Base-by-base conservation (phyloP, 805 yeast genomes). In the Hyphopichia homilentoma region DNA sequence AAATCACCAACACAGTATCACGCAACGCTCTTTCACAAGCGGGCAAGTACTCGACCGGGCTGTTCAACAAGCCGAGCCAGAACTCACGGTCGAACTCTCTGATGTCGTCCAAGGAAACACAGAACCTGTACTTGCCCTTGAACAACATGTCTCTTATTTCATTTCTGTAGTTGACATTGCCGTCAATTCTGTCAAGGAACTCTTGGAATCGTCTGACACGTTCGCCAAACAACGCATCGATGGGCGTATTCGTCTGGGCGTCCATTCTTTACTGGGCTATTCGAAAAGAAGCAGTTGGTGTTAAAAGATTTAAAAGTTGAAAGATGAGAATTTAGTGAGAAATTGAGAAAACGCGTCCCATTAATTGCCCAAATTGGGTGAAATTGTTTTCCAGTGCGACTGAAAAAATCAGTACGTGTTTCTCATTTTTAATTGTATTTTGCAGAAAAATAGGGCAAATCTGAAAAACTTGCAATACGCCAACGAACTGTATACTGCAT, bases 171-270 rank as follows among this genome's bases (percentile, higher is more conserved):
- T 78, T 75, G 0, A 83, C 72, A 13, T 65, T 69, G 35, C 73
- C 73, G 35, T 49, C 54, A 34, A 60, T 46, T 16, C 78, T 69
- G 43, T 79, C 84, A 29, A 93, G 64, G 52, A 89, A 90, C 47
- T 90, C 97, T 44, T 84, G 88, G 62, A 90, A 90, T 45, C 81
- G 71, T 51, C 96, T 79, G 14, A 84, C 85, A 43, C 97, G 79
- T 56, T 89, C 97, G 34, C 81, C 79, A 52, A 81, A 83, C 24
- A 63, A 68, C 35, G 69, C 73, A 41, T 66, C 73, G 27, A 63
- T 48, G 22, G 70, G 62, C 43, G 54, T 12, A 12, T 27, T 16
- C 16, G 13, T 14, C 21, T 21, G 12, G 11, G 7, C 20, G 6
- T 13, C 21, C 22, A 17, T 12, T 14, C 14, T 13, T 7, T 11